Conservation (phyloP, 805 yeast species). For the Kuraishia capsulata region DNA sequence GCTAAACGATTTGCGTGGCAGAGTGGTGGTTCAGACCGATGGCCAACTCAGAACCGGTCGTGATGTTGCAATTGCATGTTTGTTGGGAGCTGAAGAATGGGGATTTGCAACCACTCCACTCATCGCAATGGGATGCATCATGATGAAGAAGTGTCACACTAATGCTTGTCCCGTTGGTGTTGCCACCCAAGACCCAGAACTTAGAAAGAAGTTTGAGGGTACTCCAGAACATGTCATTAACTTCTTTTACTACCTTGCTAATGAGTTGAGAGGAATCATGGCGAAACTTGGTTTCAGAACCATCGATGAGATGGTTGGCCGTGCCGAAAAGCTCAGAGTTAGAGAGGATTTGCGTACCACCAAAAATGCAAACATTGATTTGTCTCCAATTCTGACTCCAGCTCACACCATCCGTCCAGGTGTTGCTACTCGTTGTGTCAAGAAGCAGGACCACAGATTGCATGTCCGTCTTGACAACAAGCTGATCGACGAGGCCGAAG, state of each 20-base stretch:
- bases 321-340: conserved; percentile 81
- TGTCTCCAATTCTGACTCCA: conserved; percentile 91
- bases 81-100: conserved; percentile 97
- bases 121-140: conserved; percentile 95
- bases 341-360: conserved; percentile 80
- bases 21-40: conserved; percentile 95
- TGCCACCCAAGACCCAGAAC: conserved; percentile 95
- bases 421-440: conserved; percentile 85
- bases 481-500: conserved; percentile 90
- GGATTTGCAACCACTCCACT: conserved; percentile 97
- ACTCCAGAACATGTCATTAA: conserved; percentile 98
- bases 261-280: conserved; percentile 88
- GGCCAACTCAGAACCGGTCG: conserved; percentile 65
- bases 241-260: conserved; percentile 91
- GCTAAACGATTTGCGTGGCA: conserved; percentile 36
- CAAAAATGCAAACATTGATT: conserved; percentile 85
- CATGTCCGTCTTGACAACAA: conserved; percentile 93
- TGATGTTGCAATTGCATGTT: conserved; percentile 91
- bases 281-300: conserved; percentile 93
- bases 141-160: conserved; percentile 91
- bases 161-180: conserved; percentile 97
- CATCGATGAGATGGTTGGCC: conserved; percentile 96
- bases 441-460: conserved; percentile 89
- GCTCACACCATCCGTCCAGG: conserved; percentile 96
- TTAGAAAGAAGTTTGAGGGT: conserved; percentile 87